Base-by-base conservation (phyloP, 2,329 filamentous ascomycete species). In the Epichloe gansuensis region DNA sequence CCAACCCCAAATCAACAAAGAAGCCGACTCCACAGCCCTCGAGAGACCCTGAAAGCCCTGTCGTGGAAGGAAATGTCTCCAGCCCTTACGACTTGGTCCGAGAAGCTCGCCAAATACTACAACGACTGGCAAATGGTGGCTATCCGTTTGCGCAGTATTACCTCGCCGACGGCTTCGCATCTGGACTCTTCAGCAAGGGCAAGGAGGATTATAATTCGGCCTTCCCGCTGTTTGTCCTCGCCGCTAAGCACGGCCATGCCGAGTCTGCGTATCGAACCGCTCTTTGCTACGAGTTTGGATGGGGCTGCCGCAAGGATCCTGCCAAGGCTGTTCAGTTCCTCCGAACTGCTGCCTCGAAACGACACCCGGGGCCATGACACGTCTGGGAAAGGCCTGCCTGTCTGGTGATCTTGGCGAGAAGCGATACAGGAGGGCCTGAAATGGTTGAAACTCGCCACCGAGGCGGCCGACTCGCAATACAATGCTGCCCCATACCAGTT, bases 71-170 rank as follows among this genome's bases (percentile, higher is more conserved):
- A 6, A 62, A 70, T 4, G 70, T 73, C 23, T 71, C 75, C 13
- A 79, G 76, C 41, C 79, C 83, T 6, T 75, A 81, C 28, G 83
- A 90, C 58, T 74, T 97, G 55, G 74, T 95, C 46, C 82, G 83
- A 38, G 93, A 98, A 75, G 91, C 93, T 54, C 88, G 89, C 64
- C 82, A 84, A 55, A 96, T 97, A 61, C 73, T 98, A 45, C 88
- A 94, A 69, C 85, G 84, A 56, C 77, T 97, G 50, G 79, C 91
- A 17, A 91, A 91, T 69, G 84, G 83, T 54, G 89, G 89, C 46
- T 96, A 96, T 66, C 93, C 93, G 1, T 97, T 96, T 68, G 93
- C 93, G 3, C 93, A 98, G 67, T 98, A 98, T 71, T 97, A 97
- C 67, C 81, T 98, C 12, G 93, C 83, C 21, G 93, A 98, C 65